Percentiles rank a stretch among this genome's conserved stretches.
These are phyloP conservation scores for Plasmodium inui DNA, from an alignment of 169 alveolate genomes.

Conservation along the genomic window DNA sequence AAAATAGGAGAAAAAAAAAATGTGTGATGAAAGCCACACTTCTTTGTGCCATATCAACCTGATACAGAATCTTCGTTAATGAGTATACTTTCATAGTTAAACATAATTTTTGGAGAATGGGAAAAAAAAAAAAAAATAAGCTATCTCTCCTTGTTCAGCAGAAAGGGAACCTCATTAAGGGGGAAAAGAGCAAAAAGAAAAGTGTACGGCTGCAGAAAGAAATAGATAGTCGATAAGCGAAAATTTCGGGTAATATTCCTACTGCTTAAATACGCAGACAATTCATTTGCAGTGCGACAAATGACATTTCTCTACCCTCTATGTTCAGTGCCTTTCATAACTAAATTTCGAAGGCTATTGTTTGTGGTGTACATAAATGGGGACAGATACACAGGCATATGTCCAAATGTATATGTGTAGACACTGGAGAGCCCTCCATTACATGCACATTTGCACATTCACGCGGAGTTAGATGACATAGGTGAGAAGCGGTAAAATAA, in stretches of 20 bases:
- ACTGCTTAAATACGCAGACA: neutral
- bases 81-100: slow-evolving; percentile 73
- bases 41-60: slow-evolving; percentile 9
- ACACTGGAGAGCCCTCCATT: neutral
- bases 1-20: slow-evolving; percentile 1
- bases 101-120: slow-evolving; percentile 50
- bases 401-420: neutral
- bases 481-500: neutral
- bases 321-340: neutral
- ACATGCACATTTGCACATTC: neutral
- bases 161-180: neutral
- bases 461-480: neutral
- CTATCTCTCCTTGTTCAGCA: neutral
- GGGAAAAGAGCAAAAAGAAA: neutral
- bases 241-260: neutral
- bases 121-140: slow-evolving; percentile 6
- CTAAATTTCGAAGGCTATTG: neutral
- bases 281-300: slow-evolving; percentile 4
- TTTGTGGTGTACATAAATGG: neutral
- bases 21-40: neutral
- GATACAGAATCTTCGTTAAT: slow-evolving; percentile 62
- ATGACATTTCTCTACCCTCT: neutral
- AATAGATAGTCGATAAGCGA: neutral
- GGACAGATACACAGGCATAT: neutral
- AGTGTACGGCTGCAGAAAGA: neutral